Base-by-base conservation (phyloP, 2,329 filamentous ascomycete genomes). In the Alternaria sp. region DNA sequence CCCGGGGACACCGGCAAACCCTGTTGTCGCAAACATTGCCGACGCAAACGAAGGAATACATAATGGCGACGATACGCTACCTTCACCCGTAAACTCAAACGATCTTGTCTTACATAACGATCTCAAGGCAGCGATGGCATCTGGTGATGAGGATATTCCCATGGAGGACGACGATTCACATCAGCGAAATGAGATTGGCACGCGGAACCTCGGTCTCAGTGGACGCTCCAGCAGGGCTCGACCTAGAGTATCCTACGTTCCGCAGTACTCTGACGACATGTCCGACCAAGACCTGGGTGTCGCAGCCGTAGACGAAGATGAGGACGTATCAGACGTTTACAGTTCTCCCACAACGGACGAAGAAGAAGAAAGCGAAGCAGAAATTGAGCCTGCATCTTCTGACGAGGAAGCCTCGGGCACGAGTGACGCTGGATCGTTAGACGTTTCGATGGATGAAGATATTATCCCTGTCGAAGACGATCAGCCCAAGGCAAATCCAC, bases 161-260 rank as follows among this genome's bases (percentile, higher is more conserved):
- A 44, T 13, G 17, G 2, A 13, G n/a, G 36, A 52, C 30, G 13
- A n/a, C 30, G 13, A 36, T 11, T 9, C 11, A 2, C 0, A 7
- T 54, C 50, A 21, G 4, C 2, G 15, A 6, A 40, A 9, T 9
- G 19, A 40, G 6, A 17, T 19, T 7, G 5, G 2, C 45, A 19
- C 4, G 10, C 6, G 12, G 25, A 44, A 23, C 23, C 4, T 13
- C 6, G 13, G 7, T 44, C 17, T 2, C 2, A 26, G 28, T 23
- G n/a, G 44, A 25, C 62, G 69, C 15, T 47, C 65, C 15, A 63
- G 61, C 45, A 65, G 68, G 12, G 57, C 59, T 36, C 49, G 50
- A 2, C n/a, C 21, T 7, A 62, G 62, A 7, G 64, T 68, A 0
- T 72, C 71, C 0, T 72, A 71, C 21, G 21, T 21, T 21, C 21